These are phyloP conservation scores for Delonix regia DNA, from an alignment of 306 rosid genomes.

Conservation along the genomic window DNA sequence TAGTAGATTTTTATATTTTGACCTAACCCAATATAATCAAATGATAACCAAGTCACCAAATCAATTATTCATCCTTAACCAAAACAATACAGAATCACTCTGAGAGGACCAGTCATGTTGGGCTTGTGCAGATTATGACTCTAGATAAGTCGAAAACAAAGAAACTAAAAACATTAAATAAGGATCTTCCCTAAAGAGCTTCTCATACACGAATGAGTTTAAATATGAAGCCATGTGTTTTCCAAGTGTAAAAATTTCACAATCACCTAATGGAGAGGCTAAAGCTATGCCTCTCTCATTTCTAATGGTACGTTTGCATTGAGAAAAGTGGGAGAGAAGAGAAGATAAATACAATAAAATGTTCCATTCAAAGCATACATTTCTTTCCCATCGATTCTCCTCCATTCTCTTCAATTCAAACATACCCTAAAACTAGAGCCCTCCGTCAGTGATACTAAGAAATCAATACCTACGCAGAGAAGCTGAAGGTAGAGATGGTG, in stretches of 20 bases:
- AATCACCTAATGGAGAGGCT: neutral
- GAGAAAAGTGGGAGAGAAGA: neutral
- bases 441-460: conserved; percentile 1
- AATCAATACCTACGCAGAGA: neutral
- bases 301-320: neutral
- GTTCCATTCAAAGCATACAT: neutral
- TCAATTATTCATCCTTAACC: too few species aligned
- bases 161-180: conserved; percentile 19
- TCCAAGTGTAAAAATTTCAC: neutral
- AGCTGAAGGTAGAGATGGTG: neutral
- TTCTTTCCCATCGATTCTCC: neutral
- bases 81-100: neutral
- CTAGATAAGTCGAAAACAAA: conserved; percentile 22
- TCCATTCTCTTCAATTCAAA: neutral
- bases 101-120: neutral
- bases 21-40: too few species aligned
- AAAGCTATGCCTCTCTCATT: conserved; percentile 2
- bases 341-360: too few species aligned
- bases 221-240: conserved; percentile 1
- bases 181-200: conserved; percentile 11
- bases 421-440: conserved; percentile 28
- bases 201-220: conserved; percentile 31
- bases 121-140: neutral
- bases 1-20: too few species aligned
- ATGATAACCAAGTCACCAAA: too few species aligned